phyloP scores from a whole-genome alignment of 805 yeast species.

The Wickerhamiella bombiphila region DNA sequence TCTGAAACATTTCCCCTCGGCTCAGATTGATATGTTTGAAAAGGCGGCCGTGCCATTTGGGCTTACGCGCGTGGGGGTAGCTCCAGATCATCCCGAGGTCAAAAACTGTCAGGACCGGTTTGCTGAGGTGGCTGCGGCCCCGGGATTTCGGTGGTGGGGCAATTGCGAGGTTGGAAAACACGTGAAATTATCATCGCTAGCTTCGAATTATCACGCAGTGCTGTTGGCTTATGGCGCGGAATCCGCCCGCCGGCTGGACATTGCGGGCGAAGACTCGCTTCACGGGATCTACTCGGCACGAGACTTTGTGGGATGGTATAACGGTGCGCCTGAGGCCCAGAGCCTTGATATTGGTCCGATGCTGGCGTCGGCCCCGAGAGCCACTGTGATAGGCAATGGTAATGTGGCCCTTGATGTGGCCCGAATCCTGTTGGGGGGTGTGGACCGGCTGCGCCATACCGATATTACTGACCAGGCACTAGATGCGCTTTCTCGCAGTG shows the following conservation, averaged over 20 bases:
- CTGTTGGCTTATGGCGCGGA: constrained; percentile 68
- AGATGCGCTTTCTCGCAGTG: constrained; percentile 34
- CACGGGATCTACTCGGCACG: constrained; percentile 68
- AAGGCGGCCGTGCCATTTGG: constrained; percentile 84
- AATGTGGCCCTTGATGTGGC: constrained; percentile 91
- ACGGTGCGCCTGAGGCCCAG: constrained; percentile 60
- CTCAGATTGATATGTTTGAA: constrained; percentile 62
- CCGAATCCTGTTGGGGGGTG: constrained; percentile 52
- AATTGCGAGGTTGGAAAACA: constrained; percentile 57
- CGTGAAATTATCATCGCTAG: constrained; percentile 35
- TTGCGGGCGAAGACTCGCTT: constrained; percentile 44
- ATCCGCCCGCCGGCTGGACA: constrained; percentile 37
- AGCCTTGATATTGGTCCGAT: constrained; percentile 33
- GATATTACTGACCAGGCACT: constrained; percentile 60
- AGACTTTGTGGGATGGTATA: constrained; percentile 91
- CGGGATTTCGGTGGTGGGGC: constrained; percentile 47
- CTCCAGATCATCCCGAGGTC: constrained; percentile 98
- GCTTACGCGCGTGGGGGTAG: constrained; percentile 85
- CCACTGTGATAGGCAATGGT: constrained; percentile 87
- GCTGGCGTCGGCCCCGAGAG: constrained; percentile 44
- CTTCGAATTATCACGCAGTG: constrained; percentile 51
- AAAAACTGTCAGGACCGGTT: constrained; percentile 59
- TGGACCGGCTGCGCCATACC: constrained; percentile 45
- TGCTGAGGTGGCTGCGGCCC: constrained; percentile 31
- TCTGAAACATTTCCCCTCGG: constrained; percentile 34